Evolutionary conservation across 2,329 filamentous ascomycete genomes (phyloP).

Genomic region (Talaromyces sp.): DNA sequence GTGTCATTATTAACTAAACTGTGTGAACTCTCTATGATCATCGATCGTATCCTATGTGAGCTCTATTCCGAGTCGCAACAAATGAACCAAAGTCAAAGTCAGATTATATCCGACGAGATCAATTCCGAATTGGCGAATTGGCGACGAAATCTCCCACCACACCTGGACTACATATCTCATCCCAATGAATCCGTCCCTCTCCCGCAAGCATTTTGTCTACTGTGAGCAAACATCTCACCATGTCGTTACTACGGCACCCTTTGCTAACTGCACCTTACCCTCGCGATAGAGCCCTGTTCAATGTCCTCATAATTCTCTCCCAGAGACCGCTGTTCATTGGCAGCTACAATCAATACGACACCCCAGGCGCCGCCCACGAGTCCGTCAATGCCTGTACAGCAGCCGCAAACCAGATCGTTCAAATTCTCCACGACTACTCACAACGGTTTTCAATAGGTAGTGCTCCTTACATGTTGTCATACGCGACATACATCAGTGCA

Average conservation of each 20-base stretch:
- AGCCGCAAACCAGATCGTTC: conserved; percentile 41
- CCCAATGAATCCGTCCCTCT: conserved; percentile 24
- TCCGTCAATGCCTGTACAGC: conserved; percentile 36
- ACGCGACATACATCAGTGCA: conserved; percentile 59
- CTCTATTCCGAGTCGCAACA: conserved; percentile 33
- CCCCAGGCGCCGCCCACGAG: conserved; percentile 24
- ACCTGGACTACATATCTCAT: conserved; percentile 26
- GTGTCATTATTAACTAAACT: conserved; percentile 32
- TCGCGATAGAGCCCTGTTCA: conserved; percentile 34
- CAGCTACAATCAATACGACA: conserved; percentile 15
- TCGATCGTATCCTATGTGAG: conserved; percentile 36
- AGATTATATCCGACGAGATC: conserved; percentile 20
- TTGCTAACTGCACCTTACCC: neutral
- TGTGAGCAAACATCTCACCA: too few relatives aligned
- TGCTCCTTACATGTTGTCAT: conserved; percentile 53
- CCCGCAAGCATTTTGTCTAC: conserved; percentile 25
- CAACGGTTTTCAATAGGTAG: conserved; percentile 45
- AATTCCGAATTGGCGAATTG: conserved; percentile 27
- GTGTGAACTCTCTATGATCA: conserved; percentile 37
- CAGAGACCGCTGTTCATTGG: conserved; percentile 46
- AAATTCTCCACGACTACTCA: conserved; percentile 40
- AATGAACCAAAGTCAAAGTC: conserved; percentile 14
- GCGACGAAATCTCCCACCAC: conserved; percentile 26
- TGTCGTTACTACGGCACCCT: too few relatives aligned
- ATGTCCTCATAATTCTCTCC: conserved; percentile 48